Evolutionary conservation across 805 yeast species (phyloP).

Genomic region (Wickerhamomyces sydowiorum): DNA sequence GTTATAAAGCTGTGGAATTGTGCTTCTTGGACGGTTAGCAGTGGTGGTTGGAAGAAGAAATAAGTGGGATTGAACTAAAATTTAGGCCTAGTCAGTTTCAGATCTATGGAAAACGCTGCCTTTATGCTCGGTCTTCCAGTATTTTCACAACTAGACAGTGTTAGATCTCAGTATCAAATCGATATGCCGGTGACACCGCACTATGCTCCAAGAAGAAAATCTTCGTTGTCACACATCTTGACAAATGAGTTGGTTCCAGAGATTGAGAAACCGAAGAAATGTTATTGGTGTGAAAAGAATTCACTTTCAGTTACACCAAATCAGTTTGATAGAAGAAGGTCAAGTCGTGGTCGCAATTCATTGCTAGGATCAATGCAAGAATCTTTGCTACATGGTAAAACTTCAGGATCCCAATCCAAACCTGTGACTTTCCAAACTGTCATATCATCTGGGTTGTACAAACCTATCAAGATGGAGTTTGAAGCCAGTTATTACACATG

Average conservation of each 20-base stretch:
- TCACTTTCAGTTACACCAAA: neutral
- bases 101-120: no score
- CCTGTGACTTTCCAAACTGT: constrained; percentile 24
- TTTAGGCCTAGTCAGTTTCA: no score
- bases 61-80: no score
- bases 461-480: constrained; percentile 15
- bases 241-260: neutral
- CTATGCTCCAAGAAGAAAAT: constrained; percentile 14
- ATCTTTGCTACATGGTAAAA: constrained; percentile 16
- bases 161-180: no score
- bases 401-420: constrained; percentile 13
- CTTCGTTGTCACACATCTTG: constrained; percentile 15
- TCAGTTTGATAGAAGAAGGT: neutral
- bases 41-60: no score
- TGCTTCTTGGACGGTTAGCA: no score
- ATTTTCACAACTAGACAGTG: no score
- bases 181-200: neutral
- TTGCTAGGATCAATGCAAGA: constrained; percentile 16
- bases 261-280: neutral
- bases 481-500: constrained; percentile 21
- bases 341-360: constrained; percentile 1
- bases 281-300: neutral
- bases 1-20: no score
- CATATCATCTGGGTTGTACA: constrained; percentile 6
- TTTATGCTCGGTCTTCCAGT: no score